phyloP scores from a whole-genome alignment of 2,329 filamentous ascomycete genomes.

The Xylaria sp. region DNA sequence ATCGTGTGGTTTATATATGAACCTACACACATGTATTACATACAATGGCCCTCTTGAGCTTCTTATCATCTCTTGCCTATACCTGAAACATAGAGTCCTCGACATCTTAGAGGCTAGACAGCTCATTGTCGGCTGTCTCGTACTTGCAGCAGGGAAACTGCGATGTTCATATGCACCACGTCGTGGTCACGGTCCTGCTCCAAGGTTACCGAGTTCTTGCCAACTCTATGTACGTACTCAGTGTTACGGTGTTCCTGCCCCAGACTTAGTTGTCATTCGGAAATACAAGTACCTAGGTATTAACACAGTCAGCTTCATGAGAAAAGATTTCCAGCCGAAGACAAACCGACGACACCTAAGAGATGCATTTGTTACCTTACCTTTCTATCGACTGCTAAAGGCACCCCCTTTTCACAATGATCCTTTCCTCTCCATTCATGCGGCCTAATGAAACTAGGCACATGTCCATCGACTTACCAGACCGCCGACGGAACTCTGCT shows the following conservation, averaged over 20 bases:
- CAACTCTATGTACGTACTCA: background rate
- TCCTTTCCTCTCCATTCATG: constrained; percentile 15
- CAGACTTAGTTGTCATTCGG: background rate
- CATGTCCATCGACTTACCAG: constrained; percentile 11
- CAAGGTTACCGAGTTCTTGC: background rate
- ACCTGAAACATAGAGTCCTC: no score
- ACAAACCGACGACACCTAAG: constrained; percentile 9
- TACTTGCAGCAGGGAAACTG: background rate
- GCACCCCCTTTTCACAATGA: constrained; percentile 8
- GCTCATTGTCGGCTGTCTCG: constrained; percentile 4
- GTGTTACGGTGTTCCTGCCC: background rate
- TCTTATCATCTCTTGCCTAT: background rate
- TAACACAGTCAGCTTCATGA: background rate
- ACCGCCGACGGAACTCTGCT: constrained; percentile 10
- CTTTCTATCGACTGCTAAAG: constrained; percentile 4
- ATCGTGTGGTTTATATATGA: no score
- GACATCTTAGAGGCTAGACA: background rate
- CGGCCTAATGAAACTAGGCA: constrained; percentile 8
- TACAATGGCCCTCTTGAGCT: background rate
- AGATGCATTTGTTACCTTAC: constrained; percentile 17
- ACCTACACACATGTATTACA: background rate
- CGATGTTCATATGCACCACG: background rate
- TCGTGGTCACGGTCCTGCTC: no score
- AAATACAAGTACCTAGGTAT: background rate
- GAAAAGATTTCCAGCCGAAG: background rate